These are phyloP conservation scores for Phytophthora foliorum DNA, from an alignment of 352 stramenopile species.

Conservation along the genomic window DNA sequence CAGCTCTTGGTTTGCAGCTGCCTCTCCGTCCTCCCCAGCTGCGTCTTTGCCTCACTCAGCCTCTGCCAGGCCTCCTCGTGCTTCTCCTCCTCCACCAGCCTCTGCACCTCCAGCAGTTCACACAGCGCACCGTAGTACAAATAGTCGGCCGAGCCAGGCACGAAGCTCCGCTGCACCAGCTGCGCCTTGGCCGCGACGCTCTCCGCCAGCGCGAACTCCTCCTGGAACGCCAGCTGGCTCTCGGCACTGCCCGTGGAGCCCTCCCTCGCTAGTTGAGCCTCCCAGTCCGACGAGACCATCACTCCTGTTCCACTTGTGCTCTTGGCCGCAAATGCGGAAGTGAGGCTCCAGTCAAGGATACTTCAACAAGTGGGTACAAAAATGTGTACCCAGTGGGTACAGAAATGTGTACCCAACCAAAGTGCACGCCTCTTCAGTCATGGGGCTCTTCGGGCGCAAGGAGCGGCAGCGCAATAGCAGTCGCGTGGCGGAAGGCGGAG, in stretches of 20 bases:
- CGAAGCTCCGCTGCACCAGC: slow-evolving; percentile 34
- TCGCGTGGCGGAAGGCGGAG: slow-evolving; percentile 52
- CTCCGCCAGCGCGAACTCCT: slow-evolving; percentile 43
- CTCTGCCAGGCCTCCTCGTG: slow-evolving; percentile 29
- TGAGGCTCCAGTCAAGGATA: too few relatives aligned
- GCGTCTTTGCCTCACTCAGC: slow-evolving; percentile 19
- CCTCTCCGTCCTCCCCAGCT: slow-evolving; percentile 33
- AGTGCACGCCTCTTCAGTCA: too few relatives aligned
- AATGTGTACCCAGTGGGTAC: slow-evolving; percentile 11
- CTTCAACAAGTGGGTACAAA: slow-evolving; percentile 1
- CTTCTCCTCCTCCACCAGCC: slow-evolving; percentile 33
- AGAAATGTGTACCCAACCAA: too few relatives aligned
- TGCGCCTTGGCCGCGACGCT: slow-evolving; percentile 34
- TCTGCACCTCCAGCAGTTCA: slow-evolving; percentile 48
- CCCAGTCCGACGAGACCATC: slow-evolving; percentile 31
- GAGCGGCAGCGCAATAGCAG: slow-evolving; percentile 17
- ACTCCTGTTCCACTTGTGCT: slow-evolving; percentile 19
- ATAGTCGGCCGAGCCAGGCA: slow-evolving; percentile 32
- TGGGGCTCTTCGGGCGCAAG: slow-evolving; percentile 55
- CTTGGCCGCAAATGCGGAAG: slow-evolving; percentile 13
- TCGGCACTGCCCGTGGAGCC: slow-evolving; percentile 23
- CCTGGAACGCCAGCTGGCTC: slow-evolving; percentile 38
- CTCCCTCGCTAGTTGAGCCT: slow-evolving; percentile 38
- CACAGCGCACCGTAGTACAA: slow-evolving; percentile 47
- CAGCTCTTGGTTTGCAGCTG: slow-evolving; percentile 30